Percentiles rank a stretch among this genome's conserved stretches.
These are phyloP conservation scores for Neospermospora avenae DNA, from an alignment of 2,329 filamentous ascomycete species.

Conservation along the genomic window DNA sequence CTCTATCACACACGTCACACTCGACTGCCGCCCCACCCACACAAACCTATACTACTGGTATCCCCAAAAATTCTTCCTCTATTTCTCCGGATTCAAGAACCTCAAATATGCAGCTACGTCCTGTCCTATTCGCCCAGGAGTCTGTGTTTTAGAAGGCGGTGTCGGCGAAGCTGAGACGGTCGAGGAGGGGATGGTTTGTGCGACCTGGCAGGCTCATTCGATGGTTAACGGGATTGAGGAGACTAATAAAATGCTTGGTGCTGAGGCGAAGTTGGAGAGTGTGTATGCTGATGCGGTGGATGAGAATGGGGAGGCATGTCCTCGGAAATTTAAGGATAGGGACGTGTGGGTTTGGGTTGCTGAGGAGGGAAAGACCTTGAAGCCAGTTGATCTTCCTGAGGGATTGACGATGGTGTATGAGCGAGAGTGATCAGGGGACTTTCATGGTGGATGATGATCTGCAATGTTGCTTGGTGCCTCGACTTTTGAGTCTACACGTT, in stretches of 20 bases:
- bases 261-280: neutral
- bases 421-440: neutral
- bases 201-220: neutral
- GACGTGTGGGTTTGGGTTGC: slow-evolving; percentile 6
- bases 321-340: neutral
- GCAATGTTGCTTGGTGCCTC: neutral
- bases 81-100: slow-evolving; percentile 1
- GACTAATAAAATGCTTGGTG: neutral
- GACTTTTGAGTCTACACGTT: neutral
- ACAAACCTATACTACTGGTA: neutral
- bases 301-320: neutral
- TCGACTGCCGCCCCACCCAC: slow-evolving; percentile 1
- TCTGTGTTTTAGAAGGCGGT: neutral
- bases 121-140: neutral
- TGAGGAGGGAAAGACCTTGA: neutral
- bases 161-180: neutral
- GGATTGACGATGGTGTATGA: neutral
- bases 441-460: neutral
- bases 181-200: neutral
- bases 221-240: neutral
- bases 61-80: neutral
- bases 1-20: neutral
- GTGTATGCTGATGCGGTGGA: neutral
- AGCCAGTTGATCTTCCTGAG: neutral
- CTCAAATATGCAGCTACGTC: neutral